Base-by-base conservation (phyloP, 768 basidiomycete genomes). In the Auriscalpium vulgare region DNA sequence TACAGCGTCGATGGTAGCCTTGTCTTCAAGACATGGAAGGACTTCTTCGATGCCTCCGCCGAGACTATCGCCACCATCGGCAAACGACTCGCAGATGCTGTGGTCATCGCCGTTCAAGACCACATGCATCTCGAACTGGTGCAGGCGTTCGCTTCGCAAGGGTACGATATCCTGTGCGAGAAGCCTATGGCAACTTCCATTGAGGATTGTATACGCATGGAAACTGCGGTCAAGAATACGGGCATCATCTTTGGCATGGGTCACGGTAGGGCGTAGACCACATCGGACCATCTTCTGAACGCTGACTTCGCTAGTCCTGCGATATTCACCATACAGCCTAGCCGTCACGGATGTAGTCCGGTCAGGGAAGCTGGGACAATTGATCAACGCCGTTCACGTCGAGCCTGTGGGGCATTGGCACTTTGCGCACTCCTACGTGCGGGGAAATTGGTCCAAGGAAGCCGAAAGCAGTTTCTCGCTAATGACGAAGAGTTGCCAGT, bases 401-500 rank as follows among this genome's bases (percentile, higher is more conserved):
- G 92, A 95, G 64, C 92, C 92, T 0, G 83, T 92, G 1, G 91
- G 89, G 5, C 84, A 90, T 65, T 90, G 78, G 63, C 92, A 94
- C 68, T 94, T 94, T 69, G 88, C 91, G 2, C 92, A 95, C 68
- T 91, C 88, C 0, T 95, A 82, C 63, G 92, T 95, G 35, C 81
- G 92, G 37, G 92, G 83, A 34, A 85, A 85, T 66, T 95, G 92
- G 92, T 69, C 74, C 3, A 81, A 74, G 23, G 87, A 94, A 65
- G 69, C 72, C 3, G 72, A 76, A 7, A 87, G 87, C 62, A 85
- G 83, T 21, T 94, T 94, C 68, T 83, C 87, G 13, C 78, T 95
- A 51, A 83, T 95, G 85, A 87, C 91, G 16, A 95, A 95, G 74
- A 84, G 84, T 61, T 95, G 88, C 79, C 92, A 95, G 90, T 91